Evolutionary conservation across 441 rosid genomes (phyloP).

Genomic region (Pelargonium cotyledonis): DNA sequence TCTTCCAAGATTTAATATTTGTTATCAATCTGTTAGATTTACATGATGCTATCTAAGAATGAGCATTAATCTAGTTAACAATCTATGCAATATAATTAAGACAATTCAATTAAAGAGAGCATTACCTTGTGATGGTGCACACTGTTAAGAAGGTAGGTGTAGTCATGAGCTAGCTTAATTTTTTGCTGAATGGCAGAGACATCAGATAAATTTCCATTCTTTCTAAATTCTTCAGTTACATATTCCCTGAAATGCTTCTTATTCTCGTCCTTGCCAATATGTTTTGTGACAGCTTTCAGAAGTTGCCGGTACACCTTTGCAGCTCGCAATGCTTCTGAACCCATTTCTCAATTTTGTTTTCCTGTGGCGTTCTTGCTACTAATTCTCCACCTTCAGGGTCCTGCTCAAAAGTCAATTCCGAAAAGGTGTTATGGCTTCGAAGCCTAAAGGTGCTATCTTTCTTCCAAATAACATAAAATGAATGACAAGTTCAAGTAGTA

Average conservation of each 20-base stretch:
- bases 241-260: conserved; percentile 63
- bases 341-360: conserved; percentile 26
- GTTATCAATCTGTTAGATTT: neutral
- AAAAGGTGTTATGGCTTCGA: neutral
- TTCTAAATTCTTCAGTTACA: conserved; percentile 49
- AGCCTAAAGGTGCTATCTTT: neutral
- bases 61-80: neutral
- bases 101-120: conserved; percentile 5
- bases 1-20: neutral
- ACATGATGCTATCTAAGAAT: neutral
- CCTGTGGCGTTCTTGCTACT: neutral
- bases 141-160: conserved; percentile 56
- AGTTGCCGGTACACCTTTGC: conserved; percentile 58
- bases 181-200: conserved; percentile 40
- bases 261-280: conserved; percentile 64
- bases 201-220: conserved; percentile 30
- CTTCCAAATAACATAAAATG: neutral
- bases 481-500: neutral
- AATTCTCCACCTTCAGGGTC: neutral
- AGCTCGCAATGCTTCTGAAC: conserved; percentile 36
- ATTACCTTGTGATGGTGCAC: conserved; percentile 82
- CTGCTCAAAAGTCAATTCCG: neutral
- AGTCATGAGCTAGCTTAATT: conserved; percentile 54
- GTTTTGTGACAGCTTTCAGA: conserved; percentile 61
- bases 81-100: neutral